A percentile compares a stretch with the other conserved stretches of the same genome.
Evolutionary conservation across 2,329 filamentous ascomycete genomes (phyloP).

Genomic region (Meredithiella fracta): DNA sequence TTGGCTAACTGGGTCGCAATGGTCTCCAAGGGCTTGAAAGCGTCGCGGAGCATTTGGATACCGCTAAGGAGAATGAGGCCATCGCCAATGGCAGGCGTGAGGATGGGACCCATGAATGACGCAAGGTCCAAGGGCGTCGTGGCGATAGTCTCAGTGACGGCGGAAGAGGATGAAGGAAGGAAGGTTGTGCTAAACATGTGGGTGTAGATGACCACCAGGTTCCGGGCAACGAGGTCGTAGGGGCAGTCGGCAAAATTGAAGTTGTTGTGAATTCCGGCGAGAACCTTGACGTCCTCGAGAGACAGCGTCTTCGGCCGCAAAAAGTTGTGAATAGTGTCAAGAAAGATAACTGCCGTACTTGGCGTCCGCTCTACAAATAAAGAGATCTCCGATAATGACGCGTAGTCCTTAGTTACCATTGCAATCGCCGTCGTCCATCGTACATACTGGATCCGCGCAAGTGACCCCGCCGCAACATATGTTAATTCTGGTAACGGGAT

Average conservation of each 20-base stretch:
- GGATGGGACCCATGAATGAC: slow-evolving; percentile 3
- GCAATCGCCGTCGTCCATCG: slow-evolving; percentile 9
- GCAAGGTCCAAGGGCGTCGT: slow-evolving; percentile 5
- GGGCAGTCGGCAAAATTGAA: slow-evolving; percentile 8
- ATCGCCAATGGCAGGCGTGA: slow-evolving; percentile 10
- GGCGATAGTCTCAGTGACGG: background rate
- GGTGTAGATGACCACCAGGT: slow-evolving; percentile 10
- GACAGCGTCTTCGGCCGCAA: slow-evolving; percentile 5
- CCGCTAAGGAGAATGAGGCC: slow-evolving; percentile 10
- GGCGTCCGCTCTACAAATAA: slow-evolving; percentile 4
- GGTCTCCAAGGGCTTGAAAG: slow-evolving; percentile 3
- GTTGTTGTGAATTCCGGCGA: slow-evolving; percentile 5
- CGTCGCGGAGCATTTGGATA: slow-evolving; percentile 13
- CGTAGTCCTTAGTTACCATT: background rate
- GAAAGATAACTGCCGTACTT: slow-evolving; percentile 8
- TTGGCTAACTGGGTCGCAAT: slow-evolving; percentile 16
- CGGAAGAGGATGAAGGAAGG: background rate
- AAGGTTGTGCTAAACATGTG: slow-evolving; percentile 11
- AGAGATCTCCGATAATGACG: background rate
- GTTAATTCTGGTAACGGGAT: slow-evolving; percentile 7
- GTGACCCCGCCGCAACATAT: slow-evolving; percentile 4
- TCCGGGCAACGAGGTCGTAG: slow-evolving; percentile 8
- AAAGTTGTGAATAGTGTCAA: slow-evolving; percentile 9
- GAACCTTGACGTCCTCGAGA: slow-evolving; percentile 3
- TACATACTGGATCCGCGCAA: slow-evolving; percentile 12